Evolutionary conservation across 163 green algal genomes (phyloP).

Genomic region (Chlamydomonas reinhardtii): DNA sequence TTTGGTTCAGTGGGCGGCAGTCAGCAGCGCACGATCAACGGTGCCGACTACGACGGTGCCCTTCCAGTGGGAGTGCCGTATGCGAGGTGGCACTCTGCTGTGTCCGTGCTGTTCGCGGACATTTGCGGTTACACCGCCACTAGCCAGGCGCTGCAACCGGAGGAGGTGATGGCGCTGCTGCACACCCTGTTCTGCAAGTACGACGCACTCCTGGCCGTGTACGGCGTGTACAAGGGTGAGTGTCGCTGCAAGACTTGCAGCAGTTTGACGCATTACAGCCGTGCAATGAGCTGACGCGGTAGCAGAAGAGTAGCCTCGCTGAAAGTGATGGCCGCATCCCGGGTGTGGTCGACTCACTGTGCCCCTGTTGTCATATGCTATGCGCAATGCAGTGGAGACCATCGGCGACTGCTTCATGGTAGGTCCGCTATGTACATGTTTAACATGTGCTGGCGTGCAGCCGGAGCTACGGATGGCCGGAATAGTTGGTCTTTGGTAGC

Average conservation of each 20-base stretch:
- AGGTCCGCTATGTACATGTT: too few relatives aligned
- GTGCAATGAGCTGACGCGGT: too few relatives aligned
- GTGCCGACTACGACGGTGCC: background rate
- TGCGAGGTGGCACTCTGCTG: background rate
- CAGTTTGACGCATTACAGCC: too few relatives aligned
- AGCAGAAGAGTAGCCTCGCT: too few relatives aligned
- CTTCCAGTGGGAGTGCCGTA: background rate
- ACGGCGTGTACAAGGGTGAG: conserved; percentile 3
- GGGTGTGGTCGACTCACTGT: too few relatives aligned
- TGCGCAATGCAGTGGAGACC: background rate
- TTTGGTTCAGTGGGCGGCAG: too few relatives aligned
- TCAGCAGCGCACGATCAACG: background rate
- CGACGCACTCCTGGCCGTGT: background rate
- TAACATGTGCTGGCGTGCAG: too few relatives aligned
- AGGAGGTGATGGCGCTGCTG: conserved; percentile 30
- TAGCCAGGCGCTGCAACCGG: conserved; percentile 14
- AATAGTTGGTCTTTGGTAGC: too few relatives aligned
- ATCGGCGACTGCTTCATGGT: conserved; percentile 41
- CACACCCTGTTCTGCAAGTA: conserved; percentile 21
- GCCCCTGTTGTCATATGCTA: background rate
- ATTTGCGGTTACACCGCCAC: conserved; percentile 4
- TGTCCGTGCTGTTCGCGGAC: conserved; percentile 6
- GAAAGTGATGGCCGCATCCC: too few relatives aligned
- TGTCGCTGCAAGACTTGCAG: too few relatives aligned
- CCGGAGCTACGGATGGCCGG: too few relatives aligned